Evolutionary conservation across 1,284 basidiomycete species (phyloP).

Genomic region (Ceratobasidium sp.): DNA sequence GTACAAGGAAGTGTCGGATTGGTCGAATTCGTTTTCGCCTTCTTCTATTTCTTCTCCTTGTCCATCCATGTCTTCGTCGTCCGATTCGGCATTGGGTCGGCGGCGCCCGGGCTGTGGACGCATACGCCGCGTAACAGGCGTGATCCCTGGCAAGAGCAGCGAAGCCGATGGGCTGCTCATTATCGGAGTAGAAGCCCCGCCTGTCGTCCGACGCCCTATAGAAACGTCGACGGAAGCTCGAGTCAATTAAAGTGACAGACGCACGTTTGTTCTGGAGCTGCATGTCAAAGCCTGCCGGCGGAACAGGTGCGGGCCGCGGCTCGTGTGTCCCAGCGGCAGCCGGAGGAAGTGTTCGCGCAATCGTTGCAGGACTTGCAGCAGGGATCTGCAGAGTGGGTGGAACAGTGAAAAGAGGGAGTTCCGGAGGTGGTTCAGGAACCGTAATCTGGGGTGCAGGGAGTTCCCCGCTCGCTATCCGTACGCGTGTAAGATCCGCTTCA

Average conservation of each 20-base stretch:
- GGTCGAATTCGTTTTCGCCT: constrained; percentile 57
- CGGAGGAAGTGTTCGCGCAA: constrained; percentile 28
- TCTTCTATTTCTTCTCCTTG: constrained; percentile 60
- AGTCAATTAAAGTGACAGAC: neutral
- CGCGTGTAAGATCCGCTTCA: constrained; percentile 65
- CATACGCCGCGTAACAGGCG: constrained; percentile 27
- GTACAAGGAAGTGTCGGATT: constrained; percentile 64
- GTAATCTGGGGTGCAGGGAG: constrained; percentile 22
- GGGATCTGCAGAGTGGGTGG: constrained; percentile 40
- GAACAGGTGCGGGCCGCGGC: constrained; percentile 18
- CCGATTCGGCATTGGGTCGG: constrained; percentile 60
- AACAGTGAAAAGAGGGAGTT: constrained; percentile 34
- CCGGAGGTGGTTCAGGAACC: constrained; percentile 47
- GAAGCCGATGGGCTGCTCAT: constrained; percentile 51
- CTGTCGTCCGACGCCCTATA: constrained; percentile 51
- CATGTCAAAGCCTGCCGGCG: neutral
- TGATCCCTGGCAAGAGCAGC: constrained; percentile 46
- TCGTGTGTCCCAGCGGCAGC: constrained; percentile 15
- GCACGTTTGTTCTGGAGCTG: constrained; percentile 31
- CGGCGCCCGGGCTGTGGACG: constrained; percentile 45
- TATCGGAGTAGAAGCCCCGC: constrained; percentile 57
- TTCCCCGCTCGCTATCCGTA: constrained; percentile 61
- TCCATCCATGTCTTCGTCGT: constrained; percentile 60
- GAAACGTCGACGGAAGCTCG: constrained; percentile 25
- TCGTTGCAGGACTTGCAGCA: constrained; percentile 38